phyloP scores from a whole-genome alignment of 2,329 filamentous ascomycete species.

The Cercospora nicotianae region DNA sequence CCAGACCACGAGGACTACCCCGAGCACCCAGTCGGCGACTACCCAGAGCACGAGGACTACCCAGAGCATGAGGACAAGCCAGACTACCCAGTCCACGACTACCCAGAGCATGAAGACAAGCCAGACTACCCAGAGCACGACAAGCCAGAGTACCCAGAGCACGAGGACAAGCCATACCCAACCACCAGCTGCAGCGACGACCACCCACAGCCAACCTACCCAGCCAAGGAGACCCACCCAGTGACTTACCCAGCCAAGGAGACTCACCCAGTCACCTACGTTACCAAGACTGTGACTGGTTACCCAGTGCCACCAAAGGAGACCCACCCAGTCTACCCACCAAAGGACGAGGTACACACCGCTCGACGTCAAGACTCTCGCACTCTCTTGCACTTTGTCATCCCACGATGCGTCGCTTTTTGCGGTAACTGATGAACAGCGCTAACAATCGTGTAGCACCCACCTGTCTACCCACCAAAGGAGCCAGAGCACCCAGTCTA shows the following conservation, averaged over 20 bases:
- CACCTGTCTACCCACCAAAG: too few relatives aligned
- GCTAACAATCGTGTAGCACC: neutral
- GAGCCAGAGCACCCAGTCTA: neutral
- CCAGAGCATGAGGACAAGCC: neutral
- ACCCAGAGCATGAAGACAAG: neutral
- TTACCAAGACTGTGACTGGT: neutral
- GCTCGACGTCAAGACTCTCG: neutral
- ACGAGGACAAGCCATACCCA: neutral
- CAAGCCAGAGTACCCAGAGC: neutral
- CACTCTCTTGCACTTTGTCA: neutral
- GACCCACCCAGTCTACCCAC: neutral
- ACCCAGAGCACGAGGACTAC: neutral
- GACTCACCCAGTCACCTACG: neutral
- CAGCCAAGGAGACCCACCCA: conserved; percentile 7
- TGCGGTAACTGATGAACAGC: neutral
- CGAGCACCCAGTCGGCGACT: neutral
- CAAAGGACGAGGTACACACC: neutral
- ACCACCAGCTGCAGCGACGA: conserved; percentile 10
- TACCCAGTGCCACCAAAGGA: conserved; percentile 2
- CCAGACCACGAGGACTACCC: neutral
- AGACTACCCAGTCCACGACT: neutral
- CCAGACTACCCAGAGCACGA: neutral
- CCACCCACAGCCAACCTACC: neutral
- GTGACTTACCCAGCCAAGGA: neutral
- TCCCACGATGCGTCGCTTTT: neutral